Conservation (phyloP, 208 protist genomes). For the Leishmania braziliensis region DNA sequence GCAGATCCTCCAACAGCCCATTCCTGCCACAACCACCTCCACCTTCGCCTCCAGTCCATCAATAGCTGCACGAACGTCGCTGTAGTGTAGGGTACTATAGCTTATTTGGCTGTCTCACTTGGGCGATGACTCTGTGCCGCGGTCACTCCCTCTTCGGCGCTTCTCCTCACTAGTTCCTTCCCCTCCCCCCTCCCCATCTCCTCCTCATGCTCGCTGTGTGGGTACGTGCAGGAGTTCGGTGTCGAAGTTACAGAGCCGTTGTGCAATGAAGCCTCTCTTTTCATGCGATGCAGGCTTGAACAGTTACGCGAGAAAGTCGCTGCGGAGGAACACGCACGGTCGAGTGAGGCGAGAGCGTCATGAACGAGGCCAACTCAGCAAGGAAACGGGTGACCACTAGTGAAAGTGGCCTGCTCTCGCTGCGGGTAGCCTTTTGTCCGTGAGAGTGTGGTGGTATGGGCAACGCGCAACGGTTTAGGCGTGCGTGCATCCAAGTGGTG, state of each 20-base stretch:
- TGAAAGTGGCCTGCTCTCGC: neutral
- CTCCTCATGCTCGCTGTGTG: neutral
- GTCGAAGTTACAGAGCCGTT: neutral
- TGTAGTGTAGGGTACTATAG: neutral
- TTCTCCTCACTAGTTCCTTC: neutral
- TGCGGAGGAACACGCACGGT: neutral
- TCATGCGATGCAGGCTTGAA: neutral
- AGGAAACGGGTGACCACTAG: neutral
- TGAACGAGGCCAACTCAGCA: neutral
- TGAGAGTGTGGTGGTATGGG: neutral
- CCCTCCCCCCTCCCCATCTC: neutral
- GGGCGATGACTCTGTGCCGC: neutral
- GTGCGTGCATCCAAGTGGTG: neutral
- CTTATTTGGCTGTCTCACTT: neutral
- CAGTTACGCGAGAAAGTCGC: neutral
- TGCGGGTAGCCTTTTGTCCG: neutral
- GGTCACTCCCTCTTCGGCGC: neutral
- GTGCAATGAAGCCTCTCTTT: neutral
- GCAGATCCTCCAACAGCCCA: neutral
- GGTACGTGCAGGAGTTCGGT: neutral
- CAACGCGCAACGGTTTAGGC: neutral
- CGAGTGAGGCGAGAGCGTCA: neutral
- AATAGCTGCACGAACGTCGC: neutral
- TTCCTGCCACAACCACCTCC: neutral
- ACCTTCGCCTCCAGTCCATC: neutral